Evolutionary conservation across 1,284 basidiomycete species (phyloP).

Genomic region (Ceratobasidium sp.): DNA sequence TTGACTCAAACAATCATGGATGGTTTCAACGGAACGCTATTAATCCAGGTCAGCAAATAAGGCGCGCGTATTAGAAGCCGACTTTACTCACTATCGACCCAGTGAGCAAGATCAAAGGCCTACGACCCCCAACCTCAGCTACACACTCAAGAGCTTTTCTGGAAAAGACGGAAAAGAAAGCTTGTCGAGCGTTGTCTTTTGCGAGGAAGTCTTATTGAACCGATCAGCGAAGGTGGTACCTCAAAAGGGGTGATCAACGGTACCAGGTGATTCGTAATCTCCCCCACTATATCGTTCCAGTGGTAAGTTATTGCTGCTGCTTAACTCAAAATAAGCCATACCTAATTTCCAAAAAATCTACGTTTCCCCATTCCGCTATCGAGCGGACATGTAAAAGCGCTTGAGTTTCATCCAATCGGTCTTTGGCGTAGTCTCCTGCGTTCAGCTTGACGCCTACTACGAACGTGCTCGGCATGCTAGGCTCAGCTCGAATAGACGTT

Average conservation of each 20-base stretch:
- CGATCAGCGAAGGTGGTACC: slow-evolving; percentile 63
- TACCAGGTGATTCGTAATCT: slow-evolving; percentile 83
- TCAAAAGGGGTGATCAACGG: slow-evolving; percentile 45
- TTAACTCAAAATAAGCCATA: slow-evolving; percentile 68
- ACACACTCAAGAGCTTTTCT: slow-evolving; percentile 60
- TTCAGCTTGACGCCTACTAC: slow-evolving; percentile 89
- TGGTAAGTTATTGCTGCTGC: neutral
- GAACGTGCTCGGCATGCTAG: slow-evolving; percentile 67
- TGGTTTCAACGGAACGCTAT: slow-evolving; percentile 64
- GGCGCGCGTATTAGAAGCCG: neutral
- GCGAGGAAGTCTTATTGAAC: slow-evolving; percentile 69
- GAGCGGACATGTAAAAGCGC: slow-evolving; percentile 71
- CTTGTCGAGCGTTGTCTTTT: slow-evolving; percentile 50
- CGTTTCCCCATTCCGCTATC: slow-evolving; percentile 69
- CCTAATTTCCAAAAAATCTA: slow-evolving; percentile 46
- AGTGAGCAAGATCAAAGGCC: slow-evolving; percentile 79
- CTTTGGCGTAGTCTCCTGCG: slow-evolving; percentile 80
- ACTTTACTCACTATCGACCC: slow-evolving; percentile 67
- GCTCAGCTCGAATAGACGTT: slow-evolving; percentile 63
- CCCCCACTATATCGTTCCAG: slow-evolving; percentile 82
- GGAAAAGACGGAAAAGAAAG: slow-evolving; percentile 51
- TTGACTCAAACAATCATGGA: slow-evolving; percentile 64
- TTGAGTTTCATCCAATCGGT: slow-evolving; percentile 59
- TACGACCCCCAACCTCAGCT: slow-evolving; percentile 44
- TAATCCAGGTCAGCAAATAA: neutral